Percentiles rank a stretch among this genome's conserved stretches.
Evolutionary conservation across 1,139 yeast species (phyloP).

Genomic region (Kurtzmaniella quercitrusa): DNA sequence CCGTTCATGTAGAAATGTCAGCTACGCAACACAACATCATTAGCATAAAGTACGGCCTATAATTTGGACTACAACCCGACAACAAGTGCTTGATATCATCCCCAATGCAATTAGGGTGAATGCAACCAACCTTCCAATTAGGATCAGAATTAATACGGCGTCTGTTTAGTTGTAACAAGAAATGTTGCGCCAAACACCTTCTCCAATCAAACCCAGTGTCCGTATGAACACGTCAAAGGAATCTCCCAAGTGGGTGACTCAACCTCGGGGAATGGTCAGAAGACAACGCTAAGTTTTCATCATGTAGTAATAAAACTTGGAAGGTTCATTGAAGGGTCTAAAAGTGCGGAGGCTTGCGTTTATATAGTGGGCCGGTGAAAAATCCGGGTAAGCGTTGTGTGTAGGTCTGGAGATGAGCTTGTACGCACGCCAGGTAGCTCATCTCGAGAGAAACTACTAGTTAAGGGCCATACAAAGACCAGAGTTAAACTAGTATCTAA

Average conservation of each 20-base stretch:
- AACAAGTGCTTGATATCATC: too few relatives aligned
- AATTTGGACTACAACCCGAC: too few relatives aligned
- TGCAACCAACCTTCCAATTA: constrained; percentile 1
- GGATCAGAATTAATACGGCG: constrained; percentile 45
- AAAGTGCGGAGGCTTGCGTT: not conserved
- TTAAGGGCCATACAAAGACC: not conserved
- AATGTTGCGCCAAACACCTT: constrained; percentile 57
- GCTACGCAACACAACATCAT: too few relatives aligned
- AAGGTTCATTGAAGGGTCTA: constrained; percentile 38
- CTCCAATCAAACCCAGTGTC: constrained; percentile 49
- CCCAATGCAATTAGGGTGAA: too few relatives aligned
- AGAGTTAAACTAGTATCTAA: too few relatives aligned
- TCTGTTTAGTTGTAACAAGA: constrained; percentile 50
- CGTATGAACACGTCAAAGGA: constrained; percentile 33
- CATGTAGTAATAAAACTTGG: constrained; percentile 56
- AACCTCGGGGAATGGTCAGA: constrained; percentile 48
- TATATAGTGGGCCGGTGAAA: constrained; percentile 11
- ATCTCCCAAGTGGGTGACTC: constrained; percentile 28
- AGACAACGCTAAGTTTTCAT: constrained; percentile 51
- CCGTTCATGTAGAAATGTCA: too few relatives aligned
- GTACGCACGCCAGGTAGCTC: not conserved
- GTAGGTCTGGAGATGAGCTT: not conserved
- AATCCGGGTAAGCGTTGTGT: constrained; percentile 18
- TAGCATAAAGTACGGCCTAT: too few relatives aligned
- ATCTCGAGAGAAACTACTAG: not conserved